These are phyloP conservation scores for Poa annua DNA, from an alignment of 176 grass and related monocot genomes.

Conservation along the genomic window DNA sequence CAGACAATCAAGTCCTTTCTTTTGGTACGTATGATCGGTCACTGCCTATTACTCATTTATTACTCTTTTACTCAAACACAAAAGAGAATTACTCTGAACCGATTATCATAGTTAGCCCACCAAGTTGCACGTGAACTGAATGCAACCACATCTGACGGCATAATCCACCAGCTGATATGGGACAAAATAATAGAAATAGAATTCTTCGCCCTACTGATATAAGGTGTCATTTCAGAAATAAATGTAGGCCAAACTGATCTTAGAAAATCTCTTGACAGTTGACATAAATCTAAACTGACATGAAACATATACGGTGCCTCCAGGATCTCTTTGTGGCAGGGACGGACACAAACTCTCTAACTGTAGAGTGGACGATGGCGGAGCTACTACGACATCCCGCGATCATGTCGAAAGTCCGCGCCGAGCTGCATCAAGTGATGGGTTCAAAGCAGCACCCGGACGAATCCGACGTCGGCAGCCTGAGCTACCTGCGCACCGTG, in stretches of 20 bases:
- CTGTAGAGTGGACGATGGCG: conserved; percentile 55
- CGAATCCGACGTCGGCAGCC: conserved; percentile 28
- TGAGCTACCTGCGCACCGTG: conserved; percentile 55
- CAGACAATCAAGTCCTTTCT: conserved; percentile 56
- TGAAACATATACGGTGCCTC: background rate
- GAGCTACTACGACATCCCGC: conserved; percentile 61
- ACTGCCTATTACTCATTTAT: background rate
- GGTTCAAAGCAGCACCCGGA: conserved; percentile 30
- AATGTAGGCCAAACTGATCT: background rate
- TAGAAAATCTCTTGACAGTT: background rate
- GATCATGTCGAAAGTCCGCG: conserved; percentile 50
- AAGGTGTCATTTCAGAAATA: background rate
- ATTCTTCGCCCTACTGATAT: too few relatives aligned
- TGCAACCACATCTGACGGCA: background rate
- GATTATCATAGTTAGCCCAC: background rate
- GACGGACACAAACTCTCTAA: conserved; percentile 51
- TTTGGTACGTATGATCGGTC: conserved; percentile 36
- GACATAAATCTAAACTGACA: background rate
- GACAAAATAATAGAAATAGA: background rate
- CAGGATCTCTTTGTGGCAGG: conserved; percentile 49
- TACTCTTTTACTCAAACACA: too few relatives aligned
- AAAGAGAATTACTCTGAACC: too few relatives aligned
- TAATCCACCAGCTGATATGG: background rate
- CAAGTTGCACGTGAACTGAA: background rate
- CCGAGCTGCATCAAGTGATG: conserved; percentile 42